These are phyloP conservation scores for Solanum clarkiae DNA, from an alignment of 257 asterid genomes.

Conservation along the genomic window DNA sequence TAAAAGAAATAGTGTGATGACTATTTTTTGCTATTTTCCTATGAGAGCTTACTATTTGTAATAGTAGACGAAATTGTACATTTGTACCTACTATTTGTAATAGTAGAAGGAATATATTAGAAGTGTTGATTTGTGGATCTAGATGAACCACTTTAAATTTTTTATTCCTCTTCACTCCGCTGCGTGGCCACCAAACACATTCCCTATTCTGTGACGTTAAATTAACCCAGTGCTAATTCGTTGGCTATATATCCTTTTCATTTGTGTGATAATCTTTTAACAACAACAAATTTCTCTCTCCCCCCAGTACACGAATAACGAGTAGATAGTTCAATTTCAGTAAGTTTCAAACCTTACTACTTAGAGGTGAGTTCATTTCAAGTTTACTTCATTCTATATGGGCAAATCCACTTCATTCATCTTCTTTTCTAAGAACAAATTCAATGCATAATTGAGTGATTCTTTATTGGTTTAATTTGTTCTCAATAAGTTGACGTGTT, in stretches of 20 bases:
- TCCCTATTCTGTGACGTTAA: background rate
- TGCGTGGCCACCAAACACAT: too few species aligned
- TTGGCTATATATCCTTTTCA: background rate
- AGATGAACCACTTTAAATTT: too few species aligned
- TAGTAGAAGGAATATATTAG: too few species aligned
- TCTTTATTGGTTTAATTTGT: background rate
- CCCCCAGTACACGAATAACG: background rate
- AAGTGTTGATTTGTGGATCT: too few species aligned
- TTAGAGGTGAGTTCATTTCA: background rate
- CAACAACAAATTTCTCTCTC: background rate
- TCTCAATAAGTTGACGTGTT: background rate
- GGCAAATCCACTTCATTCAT: background rate
- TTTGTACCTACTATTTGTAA: too few species aligned
- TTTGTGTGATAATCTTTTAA: background rate
- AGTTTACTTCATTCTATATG: background rate
- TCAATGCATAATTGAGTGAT: background rate
- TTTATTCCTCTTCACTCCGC: too few species aligned
- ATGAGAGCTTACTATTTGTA: too few species aligned
- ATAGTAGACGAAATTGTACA: too few species aligned
- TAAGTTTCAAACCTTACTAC: background rate
- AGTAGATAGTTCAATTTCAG: background rate
- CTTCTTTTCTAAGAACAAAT: background rate
- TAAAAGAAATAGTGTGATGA: too few species aligned
- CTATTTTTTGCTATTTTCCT: too few species aligned
- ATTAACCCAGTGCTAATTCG: background rate